Conservation (phyloP, 768 basidiomycete species). For the Terana coerulea region DNA sequence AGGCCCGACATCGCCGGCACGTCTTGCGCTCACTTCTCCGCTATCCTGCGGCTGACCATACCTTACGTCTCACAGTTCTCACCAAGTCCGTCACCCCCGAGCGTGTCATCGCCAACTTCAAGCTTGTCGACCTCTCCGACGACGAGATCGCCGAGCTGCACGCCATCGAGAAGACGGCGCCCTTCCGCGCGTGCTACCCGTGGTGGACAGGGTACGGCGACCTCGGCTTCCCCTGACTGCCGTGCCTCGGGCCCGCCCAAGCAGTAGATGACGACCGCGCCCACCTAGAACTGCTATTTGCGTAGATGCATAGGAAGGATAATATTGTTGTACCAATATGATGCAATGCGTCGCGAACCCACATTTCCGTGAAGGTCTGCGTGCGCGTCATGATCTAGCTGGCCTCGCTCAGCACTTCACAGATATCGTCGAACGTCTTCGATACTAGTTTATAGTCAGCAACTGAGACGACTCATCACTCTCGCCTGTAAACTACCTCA, state of each 20-base stretch:
- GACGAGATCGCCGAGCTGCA: conserved; percentile 59
- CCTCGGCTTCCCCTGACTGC: conserved; percentile 61
- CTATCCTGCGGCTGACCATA: conserved; percentile 14
- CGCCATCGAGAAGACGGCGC: conserved; percentile 53
- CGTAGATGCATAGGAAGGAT: too few relatives aligned
- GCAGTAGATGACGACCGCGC: too few relatives aligned
- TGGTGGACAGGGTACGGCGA: conserved; percentile 59
- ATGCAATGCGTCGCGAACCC: too few relatives aligned
- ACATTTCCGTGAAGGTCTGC: too few relatives aligned
- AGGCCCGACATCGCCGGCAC: conserved; percentile 50
- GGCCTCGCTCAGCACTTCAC: too few relatives aligned
- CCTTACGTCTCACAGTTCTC: conserved; percentile 43
- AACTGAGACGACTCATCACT: too few relatives aligned
- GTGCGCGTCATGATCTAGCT: too few relatives aligned
- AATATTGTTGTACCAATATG: too few relatives aligned
- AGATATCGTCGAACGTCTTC: too few relatives aligned
- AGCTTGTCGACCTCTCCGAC: conserved; percentile 55
- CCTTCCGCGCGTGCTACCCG: conserved; percentile 65
- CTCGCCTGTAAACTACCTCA: too few relatives aligned
- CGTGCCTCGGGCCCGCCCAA: conserved; percentile 13
- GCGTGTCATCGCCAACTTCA: conserved; percentile 62
- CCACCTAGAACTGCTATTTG: too few relatives aligned
- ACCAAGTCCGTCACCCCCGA: conserved; percentile 73
- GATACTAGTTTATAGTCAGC: too few relatives aligned
- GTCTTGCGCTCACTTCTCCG: conserved; percentile 14